Conservation (phyloP, 164 flowering plant species). For the Dillenia suffruticosa region DNA sequence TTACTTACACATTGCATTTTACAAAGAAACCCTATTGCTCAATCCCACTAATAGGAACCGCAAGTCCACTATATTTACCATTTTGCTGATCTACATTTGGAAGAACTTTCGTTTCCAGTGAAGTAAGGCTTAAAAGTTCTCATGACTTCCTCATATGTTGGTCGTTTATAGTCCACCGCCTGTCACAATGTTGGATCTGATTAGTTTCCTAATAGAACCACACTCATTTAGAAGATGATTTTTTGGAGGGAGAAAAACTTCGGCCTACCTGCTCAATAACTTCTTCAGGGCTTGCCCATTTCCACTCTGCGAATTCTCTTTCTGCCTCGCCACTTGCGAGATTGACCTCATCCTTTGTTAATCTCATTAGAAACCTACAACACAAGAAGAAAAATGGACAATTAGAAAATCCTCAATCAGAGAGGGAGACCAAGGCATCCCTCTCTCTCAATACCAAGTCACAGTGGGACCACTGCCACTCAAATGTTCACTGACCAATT, state of each 20-base stretch:
- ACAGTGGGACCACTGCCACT: too few species aligned
- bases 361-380: slow-evolving; percentile 81
- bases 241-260: background rate
- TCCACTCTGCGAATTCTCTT: slow-evolving; percentile 88
- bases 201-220: too few species aligned
- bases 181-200: slow-evolving; percentile 18
- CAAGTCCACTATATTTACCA: slow-evolving; percentile 31
- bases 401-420: too few species aligned
- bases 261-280: slow-evolving; percentile 76
- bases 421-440: too few species aligned
- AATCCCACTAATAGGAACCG: too few species aligned
- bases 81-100: slow-evolving; percentile 56
- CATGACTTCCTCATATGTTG: slow-evolving; percentile 79
- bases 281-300: slow-evolving; percentile 81
- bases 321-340: slow-evolving; percentile 67
- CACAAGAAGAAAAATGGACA: too few species aligned
- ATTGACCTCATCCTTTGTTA: slow-evolving; percentile 66
- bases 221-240: background rate
- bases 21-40: too few species aligned
- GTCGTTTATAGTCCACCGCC: slow-evolving; percentile 98
- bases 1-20: too few species aligned
- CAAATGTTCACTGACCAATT: too few species aligned
- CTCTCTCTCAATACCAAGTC: too few species aligned
- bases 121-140: slow-evolving; percentile 59
- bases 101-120: slow-evolving; percentile 28